A percentile compares a stretch with the other conserved stretches of the same genome.
phyloP scores from a whole-genome alignment of 129 eudicot species.

The Flaveria brownii region DNA sequence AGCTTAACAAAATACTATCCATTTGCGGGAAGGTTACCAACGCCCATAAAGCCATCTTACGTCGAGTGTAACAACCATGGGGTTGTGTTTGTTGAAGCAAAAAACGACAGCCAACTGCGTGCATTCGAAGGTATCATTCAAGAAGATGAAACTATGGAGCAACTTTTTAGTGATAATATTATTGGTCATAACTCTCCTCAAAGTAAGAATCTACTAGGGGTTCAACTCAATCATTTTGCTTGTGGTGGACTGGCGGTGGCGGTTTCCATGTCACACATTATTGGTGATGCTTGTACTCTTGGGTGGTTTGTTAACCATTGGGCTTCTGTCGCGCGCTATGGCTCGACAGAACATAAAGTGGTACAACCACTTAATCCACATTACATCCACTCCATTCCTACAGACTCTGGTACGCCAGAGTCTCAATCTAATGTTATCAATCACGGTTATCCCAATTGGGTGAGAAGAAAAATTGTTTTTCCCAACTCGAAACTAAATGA shows the following conservation, averaged over 20 bases:
- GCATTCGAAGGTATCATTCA: not conserved
- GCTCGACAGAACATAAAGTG: not conserved
- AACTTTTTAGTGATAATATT: not conserved
- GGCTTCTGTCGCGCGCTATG: not conserved
- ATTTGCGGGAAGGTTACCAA: no score
- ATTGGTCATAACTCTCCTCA: not conserved
- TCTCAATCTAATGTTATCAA: no score
- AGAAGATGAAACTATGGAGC: not conserved
- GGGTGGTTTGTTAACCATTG: not conserved
- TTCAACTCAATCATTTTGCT: not conserved
- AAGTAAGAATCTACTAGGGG: not conserved
- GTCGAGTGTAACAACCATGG: no score
- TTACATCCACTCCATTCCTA: not conserved
- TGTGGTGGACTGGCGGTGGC: not conserved
- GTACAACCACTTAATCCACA: not conserved
- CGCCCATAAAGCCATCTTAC: no score
- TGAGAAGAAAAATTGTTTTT: no score
- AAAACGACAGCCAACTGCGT: not conserved
- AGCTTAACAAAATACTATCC: no score
- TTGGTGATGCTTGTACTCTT: not conserved
- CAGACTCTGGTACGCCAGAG: no score
- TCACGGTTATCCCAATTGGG: not conserved
- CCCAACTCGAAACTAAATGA: not conserved
- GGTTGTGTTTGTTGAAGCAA: not conserved
- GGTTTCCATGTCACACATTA: not conserved